These are phyloP conservation scores for Austropuccinia psidii DNA, from an alignment of 1,284 basidiomycete genomes.

Conservation along the genomic window DNA sequence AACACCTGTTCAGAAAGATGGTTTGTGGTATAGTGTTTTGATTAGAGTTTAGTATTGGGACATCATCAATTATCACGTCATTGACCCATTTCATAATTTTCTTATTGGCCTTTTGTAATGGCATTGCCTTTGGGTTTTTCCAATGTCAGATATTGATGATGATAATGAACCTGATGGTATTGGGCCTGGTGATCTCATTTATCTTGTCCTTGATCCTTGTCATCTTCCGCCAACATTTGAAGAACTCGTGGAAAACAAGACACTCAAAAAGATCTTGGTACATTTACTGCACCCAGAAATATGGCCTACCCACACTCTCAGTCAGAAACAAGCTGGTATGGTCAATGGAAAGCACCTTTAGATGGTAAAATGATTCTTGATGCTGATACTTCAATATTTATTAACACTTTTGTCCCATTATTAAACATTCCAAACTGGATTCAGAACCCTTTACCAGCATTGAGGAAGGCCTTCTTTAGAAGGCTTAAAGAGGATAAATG, in stretches of 20 bases:
- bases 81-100: too few species aligned
- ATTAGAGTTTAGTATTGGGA: too few species aligned
- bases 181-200: neutral
- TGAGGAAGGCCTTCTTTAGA: neutral
- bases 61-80: too few species aligned
- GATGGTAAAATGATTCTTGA: neutral
- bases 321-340: too few species aligned
- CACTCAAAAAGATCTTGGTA: neutral
- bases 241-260: neutral
- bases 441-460: neutral
- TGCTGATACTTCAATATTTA: neutral
- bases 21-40: too few species aligned
- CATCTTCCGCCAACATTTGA: neutral
- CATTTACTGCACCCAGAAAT: neutral
- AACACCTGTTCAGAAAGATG: too few species aligned
- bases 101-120: too few species aligned
- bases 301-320: too few species aligned
- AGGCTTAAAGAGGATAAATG: neutral
- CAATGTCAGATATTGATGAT: too few species aligned
- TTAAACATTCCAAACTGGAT: neutral
- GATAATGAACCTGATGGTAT: neutral
- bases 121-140: too few species aligned
- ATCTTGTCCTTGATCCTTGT: neutral
- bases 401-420: neutral
- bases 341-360: neutral